Base-by-base conservation (phyloP, 2,329 filamentous ascomycete genomes). In the Oidium heveae region DNA sequence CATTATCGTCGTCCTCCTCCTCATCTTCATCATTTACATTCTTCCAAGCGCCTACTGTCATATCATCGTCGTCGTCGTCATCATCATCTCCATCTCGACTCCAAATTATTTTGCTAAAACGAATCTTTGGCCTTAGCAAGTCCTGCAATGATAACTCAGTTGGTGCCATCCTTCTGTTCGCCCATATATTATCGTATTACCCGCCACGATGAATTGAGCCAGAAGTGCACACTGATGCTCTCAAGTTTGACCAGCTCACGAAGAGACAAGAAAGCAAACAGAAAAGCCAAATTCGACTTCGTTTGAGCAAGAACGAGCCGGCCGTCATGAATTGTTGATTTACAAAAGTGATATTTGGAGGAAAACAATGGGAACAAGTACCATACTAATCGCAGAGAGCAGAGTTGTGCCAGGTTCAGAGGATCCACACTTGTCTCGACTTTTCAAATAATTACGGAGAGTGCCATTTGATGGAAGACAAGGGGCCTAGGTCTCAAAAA, bases 21-120 rank as follows among this genome's bases (percentile, higher is more conserved):
- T 44, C 47, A 43, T 41, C 28, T 12, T 34, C 53, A 46, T 55
- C 44, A 12, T 50, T 34, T 52, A 46, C 41, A 18, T 47, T 54
- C n/a, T 51, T 44, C 10, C 47, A 53, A 22, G 54, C 53, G 46
- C 52, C 54, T 43, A 55, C 55, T 9, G 36, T 37, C 13, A 51
- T 36, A 46, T 55, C 24, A 8, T 54, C 53, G 32, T 57, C 52
- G 9, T 44, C 46, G n/a, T 34, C 44, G 22, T 53, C 33, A 33
- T 56, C 49, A 18, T 52, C 53, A 36, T 28, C 13, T 18, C 54
- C 34, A 24, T 39, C 33, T n/a, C 49, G 33, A 16, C 54, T 34
- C 28, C 52, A 28, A 15, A 33, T 16, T 15, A 24, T 12, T 33
- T 28, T 28, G 15, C 20, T 12, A 16, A 15, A 16, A 12, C n/a